Evolutionary conservation across 2,329 filamentous ascomycete genomes (phyloP).

Genomic region (Aspergillus niger): DNA sequence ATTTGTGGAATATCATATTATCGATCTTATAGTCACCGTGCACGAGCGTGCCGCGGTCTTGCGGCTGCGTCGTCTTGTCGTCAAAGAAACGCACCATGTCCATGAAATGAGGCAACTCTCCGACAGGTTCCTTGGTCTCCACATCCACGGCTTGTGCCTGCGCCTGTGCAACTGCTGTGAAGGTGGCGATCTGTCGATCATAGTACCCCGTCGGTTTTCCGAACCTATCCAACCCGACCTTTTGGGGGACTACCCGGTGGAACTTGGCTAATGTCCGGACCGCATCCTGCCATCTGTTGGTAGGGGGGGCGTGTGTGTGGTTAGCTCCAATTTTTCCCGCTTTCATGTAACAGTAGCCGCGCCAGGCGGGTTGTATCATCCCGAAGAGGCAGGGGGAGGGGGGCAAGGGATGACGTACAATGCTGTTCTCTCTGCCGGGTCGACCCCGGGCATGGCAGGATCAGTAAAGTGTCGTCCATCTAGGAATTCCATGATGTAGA

Average conservation of each 20-base stretch:
- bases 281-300: slow-evolving; percentile 73
- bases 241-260: slow-evolving; percentile 69
- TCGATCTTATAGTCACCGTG: slow-evolving; percentile 98
- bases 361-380: not conserved
- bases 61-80: slow-evolving; percentile 68
- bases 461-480: slow-evolving; percentile 94
- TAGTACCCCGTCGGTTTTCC: slow-evolving; percentile 80
- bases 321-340: slow-evolving; percentile 2
- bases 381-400: too few species aligned
- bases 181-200: slow-evolving; percentile 79
- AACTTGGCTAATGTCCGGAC: slow-evolving; percentile 81
- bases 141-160: slow-evolving; percentile 76
- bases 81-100: slow-evolving; percentile 79
- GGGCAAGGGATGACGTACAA: slow-evolving; percentile 56
- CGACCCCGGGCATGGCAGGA: slow-evolving; percentile 73
- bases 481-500: slow-evolving; percentile 97
- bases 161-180: slow-evolving; percentile 72
- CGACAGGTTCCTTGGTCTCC: slow-evolving; percentile 75
- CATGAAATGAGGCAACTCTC: slow-evolving; percentile 78
- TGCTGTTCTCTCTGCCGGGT: slow-evolving; percentile 66
- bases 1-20: slow-evolving; percentile 86
- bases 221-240: slow-evolving; percentile 70
- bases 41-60: slow-evolving; percentile 75
- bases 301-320: not conserved
- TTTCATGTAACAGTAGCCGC: not conserved